Percentiles rank a stretch among this genome's conserved stretches.
Conservation (phyloP, 2,329 filamentous ascomycete species). For the Venturia pyrina region DNA sequence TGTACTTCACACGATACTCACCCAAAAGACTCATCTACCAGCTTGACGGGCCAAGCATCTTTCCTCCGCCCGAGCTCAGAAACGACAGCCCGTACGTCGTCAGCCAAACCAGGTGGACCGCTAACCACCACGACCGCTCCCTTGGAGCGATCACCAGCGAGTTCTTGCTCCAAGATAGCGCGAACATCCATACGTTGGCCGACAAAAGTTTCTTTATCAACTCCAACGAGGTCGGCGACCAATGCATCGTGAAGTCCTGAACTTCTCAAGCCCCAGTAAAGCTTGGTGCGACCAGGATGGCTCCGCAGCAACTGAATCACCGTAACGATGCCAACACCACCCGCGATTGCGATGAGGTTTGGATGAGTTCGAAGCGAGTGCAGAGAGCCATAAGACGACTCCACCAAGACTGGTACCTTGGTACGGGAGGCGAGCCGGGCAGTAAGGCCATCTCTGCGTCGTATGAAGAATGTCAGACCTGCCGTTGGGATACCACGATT, state of each 20-base stretch:
- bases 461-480: conserved; percentile 7
- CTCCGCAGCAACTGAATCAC: conserved; percentile 26
- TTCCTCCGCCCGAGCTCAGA: conserved; percentile 27
- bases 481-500: not conserved
- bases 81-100: conserved; percentile 33
- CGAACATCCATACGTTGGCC: conserved; percentile 14
- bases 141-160: conserved; percentile 22
- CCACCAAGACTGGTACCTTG: conserved; percentile 33
- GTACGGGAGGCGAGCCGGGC: conserved; percentile 18
- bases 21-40: conserved; percentile 39
- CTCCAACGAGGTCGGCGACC: not conserved
- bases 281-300: conserved; percentile 13
- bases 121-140: conserved; percentile 33
- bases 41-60: conserved; percentile 29
- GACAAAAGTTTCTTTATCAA: conserved; percentile 14
- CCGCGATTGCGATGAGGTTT: conserved; percentile 26
- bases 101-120: conserved; percentile 36
- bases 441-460: conserved; percentile 25
- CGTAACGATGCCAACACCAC: conserved; percentile 39
- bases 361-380: conserved; percentile 20
- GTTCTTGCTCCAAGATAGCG: conserved; percentile 27
- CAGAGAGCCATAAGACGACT: conserved; percentile 29
- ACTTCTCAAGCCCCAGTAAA: not conserved
- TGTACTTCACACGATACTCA: conserved; percentile 21
- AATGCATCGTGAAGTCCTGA: not conserved